A percentile compares a stretch with the other conserved stretches of the same genome.
These are phyloP conservation scores for Penicillium sp. DNA, from an alignment of 2,329 filamentous ascomycete species.

Conservation along the genomic window DNA sequence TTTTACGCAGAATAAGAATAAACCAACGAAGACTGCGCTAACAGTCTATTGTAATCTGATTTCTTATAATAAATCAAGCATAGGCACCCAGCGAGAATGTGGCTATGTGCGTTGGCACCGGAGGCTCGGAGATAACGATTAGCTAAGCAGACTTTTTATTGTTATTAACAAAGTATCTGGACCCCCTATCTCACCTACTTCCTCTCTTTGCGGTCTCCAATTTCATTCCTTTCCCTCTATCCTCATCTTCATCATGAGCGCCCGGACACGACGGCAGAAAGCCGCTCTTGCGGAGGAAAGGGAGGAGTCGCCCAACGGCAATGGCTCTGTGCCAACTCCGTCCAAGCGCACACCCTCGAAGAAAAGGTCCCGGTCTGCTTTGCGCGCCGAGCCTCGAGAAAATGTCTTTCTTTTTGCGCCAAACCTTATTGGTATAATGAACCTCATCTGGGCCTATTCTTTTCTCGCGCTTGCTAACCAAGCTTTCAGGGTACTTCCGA, in stretches of 20 bases:
- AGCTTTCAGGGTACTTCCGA: conserved; percentile 60
- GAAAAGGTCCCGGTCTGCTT: conserved; percentile 24
- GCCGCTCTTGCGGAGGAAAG: conserved; percentile 28
- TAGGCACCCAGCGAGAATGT: too few relatives aligned
- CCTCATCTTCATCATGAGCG: conserved; percentile 28
- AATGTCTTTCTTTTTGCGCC: conserved; percentile 80
- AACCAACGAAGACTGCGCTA: too few relatives aligned
- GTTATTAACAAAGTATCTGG: conserved; percentile 8
- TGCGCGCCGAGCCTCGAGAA: conserved; percentile 46
- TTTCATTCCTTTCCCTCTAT: conserved; percentile 1
- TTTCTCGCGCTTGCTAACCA: background rate
- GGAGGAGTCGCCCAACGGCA: conserved; percentile 31
- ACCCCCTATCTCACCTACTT: conserved; percentile 5
- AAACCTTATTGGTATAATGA: conserved; percentile 67
- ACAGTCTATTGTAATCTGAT: too few relatives aligned
- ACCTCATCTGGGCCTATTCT: background rate
- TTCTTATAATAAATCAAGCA: too few relatives aligned
- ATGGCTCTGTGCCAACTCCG: conserved; percentile 29
- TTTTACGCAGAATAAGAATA: too few relatives aligned
- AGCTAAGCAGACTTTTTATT: conserved; percentile 8
- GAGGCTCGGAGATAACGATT: conserved; percentile 4
- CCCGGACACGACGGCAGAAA: conserved; percentile 39
- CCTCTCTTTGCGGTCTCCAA: conserved; percentile 1
- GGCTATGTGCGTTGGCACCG: background rate
- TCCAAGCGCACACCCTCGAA: conserved; percentile 26